Percentiles rank a stretch among this genome's conserved stretches.
phyloP scores from a whole-genome alignment of 1,284 basidiomycete species.

The Rhodotorula sp. region DNA sequence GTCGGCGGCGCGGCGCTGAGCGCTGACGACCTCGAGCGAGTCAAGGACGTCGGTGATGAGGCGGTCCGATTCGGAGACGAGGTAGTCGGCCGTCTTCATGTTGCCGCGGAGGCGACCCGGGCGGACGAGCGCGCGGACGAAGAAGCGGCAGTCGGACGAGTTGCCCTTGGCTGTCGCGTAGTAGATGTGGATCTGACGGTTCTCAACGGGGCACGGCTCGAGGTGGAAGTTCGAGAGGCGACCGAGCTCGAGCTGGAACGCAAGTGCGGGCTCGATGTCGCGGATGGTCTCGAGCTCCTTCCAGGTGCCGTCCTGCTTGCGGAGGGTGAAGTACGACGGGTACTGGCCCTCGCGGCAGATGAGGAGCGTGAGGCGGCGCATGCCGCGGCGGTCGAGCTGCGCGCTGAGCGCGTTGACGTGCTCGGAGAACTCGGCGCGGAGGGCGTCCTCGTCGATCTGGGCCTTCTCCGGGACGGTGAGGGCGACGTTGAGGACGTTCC shows the following conservation, averaged over 20 bases:
- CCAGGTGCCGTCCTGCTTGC: constrained; percentile 75
- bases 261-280: constrained; percentile 97
- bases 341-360: constrained; percentile 90
- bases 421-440: constrained; percentile 71
- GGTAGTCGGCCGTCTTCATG: constrained; percentile 92
- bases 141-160: constrained; percentile 95
- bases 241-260: constrained; percentile 96
- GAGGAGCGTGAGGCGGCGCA: constrained; percentile 88
- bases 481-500: constrained; percentile 89
- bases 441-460: constrained; percentile 73
- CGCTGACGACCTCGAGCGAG: constrained; percentile 86
- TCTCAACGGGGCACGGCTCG: constrained; percentile 87
- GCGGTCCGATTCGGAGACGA: constrained; percentile 96
- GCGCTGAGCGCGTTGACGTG: constrained; percentile 72
- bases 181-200: constrained; percentile 92
- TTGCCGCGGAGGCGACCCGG: constrained; percentile 88
- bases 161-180: constrained; percentile 94
- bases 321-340: constrained; percentile 91
- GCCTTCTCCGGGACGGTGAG: constrained; percentile 76
- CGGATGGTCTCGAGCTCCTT: constrained; percentile 93
- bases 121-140: constrained; percentile 92
- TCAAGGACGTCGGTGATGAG: constrained; percentile 93
- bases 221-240: constrained; percentile 97
- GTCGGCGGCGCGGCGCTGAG: constrained; percentile 69
- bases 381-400: constrained; percentile 70